A percentile compares a stretch with the other conserved stretches of the same genome.
Evolutionary conservation across 2,329 filamentous ascomycete species (phyloP).

Genomic region (Clarireedia homoeocarpa): DNA sequence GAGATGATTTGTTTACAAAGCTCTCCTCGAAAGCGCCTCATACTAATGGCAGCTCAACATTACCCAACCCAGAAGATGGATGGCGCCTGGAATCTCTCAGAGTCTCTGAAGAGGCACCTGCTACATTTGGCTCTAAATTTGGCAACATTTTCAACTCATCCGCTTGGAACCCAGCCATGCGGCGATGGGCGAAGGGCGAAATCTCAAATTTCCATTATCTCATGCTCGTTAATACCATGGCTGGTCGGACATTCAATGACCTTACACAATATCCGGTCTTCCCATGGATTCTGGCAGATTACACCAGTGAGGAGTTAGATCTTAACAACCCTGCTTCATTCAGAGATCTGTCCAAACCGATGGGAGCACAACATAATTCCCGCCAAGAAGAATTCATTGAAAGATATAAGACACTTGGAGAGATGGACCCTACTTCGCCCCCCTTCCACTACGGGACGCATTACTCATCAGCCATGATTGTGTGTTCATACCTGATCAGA

Average conservation of each 20-base stretch:
- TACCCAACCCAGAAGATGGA: constrained; percentile 74
- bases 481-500: constrained; percentile 90
- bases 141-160: constrained; percentile 85
- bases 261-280: constrained; percentile 97
- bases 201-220: constrained; percentile 98
- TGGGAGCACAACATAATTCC: constrained; percentile 78
- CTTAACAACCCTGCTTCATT: constrained; percentile 77
- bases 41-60: constrained; percentile 58
- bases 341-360: constrained; percentile 87
- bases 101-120: constrained; percentile 50
- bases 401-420: constrained; percentile 77
- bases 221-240: constrained; percentile 97
- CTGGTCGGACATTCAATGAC: constrained; percentile 94
- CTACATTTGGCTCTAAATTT: constrained; percentile 75
- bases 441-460: constrained; percentile 98
- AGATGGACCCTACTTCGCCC: constrained; percentile 70
- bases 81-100: constrained; percentile 87
- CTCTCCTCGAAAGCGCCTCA: constrained; percentile 75
- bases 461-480: constrained; percentile 98
- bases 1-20: constrained; percentile 75
- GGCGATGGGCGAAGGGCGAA: constrained; percentile 86
- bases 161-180: constrained; percentile 75
- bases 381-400: constrained; percentile 75
- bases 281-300: constrained; percentile 93
- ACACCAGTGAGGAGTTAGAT: constrained; percentile 88